Base-by-base conservation (phyloP, 805 yeast species). In the Candida lessepsii region DNA sequence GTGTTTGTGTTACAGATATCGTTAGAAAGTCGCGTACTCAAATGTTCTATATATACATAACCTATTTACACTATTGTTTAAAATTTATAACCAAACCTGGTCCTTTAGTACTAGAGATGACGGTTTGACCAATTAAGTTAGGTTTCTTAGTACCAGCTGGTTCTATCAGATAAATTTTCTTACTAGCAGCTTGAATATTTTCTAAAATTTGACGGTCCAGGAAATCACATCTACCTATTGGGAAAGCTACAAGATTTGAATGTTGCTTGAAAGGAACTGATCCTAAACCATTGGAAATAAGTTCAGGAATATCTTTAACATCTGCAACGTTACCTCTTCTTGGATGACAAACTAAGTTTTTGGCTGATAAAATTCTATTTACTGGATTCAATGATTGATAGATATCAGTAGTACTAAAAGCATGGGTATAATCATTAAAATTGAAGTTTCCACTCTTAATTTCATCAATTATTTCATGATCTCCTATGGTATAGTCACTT, bases 341-440 rank as follows among this genome's bases (percentile, higher is more conserved):
- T 10, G 76, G 81, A 31, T 76, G 75, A 34, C 99, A 98, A 86
- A 90, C 83, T 51, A 93, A 72, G 17, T 95, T 96, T 54, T 73
- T 80, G 23, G 96, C 95, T 43, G 98, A 98, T 51, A 93, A 73
- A 9, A 75, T 67, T 54, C 89, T 78, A n/a, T 93, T 96, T 16
- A 87, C 67, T 42, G 76, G 71, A 47, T 73, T 74, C 48, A 93
- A 69, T 18, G 73, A 71, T n/a, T 75, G 61, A 16, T 76, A 75
- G 42, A 88, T 78, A 26, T 86, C 96, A 1, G 96, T 86, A 2
- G 96, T 83, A 5, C 96, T 95, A 57, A 83, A 82, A 34, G 88
- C 80, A 54, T 81, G 82, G 54, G 88, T 89, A 52, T 81, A 83
- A 10, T 30, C 41, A 47, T 76, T 73, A 19, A 81, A 60, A 13